Evolutionary conservation across 2,329 filamentous ascomycete species (phyloP), one percentile per base, ranked within the genome.

Genomic region (Fusarium gaditjirri): DNA sequence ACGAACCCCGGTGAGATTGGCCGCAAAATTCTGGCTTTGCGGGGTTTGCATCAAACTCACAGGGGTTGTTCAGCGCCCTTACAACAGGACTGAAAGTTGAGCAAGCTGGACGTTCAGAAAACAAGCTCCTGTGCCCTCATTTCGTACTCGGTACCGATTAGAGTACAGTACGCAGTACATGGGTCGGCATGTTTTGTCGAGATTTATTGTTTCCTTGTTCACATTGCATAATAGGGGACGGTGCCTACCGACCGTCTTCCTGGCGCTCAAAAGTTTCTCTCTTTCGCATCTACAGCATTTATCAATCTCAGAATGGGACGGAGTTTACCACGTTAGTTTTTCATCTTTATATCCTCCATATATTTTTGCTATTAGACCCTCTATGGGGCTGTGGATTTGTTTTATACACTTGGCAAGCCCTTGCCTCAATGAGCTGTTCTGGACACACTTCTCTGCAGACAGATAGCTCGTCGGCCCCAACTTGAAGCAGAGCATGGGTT

Each of bases 241-340:
- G 52, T 31, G 29, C 52, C 27, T 53, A 52, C 29, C 39, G 42
- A 63, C 58, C 43, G 54, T 47, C 42, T 69, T 62, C 70, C 65
- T 65, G 74, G 74, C 74, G 74, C 72, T 74, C 57, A 76, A 76
- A 76, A 76, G 74, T 76, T 70, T 73, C 61, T 47, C 25, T 47
- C 55, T 57, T 29, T 65, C 60, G 61, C 71, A 74, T 75, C 54
- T 65, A 65, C 58, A 70, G 52, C 70, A 72, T 72, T 70, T 61
- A 63, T 61, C 44, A 54, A 68, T 33, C 42, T 39, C 56, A 71
- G 56, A 53, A 29, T 49, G 43, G 68, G 65, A 56, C 62, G 74
- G 72, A 75, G 72, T 75, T 75, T 52, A 61, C 55, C 43, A 49
- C 63, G 16, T 63, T 55, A 55, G 17, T 39, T 53, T 21, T 53